Percentiles rank a stretch among this genome's conserved stretches.
Evolutionary conservation across 768 basidiomycete genomes (phyloP).

Genomic region (Artomyces pyxidatus): DNA sequence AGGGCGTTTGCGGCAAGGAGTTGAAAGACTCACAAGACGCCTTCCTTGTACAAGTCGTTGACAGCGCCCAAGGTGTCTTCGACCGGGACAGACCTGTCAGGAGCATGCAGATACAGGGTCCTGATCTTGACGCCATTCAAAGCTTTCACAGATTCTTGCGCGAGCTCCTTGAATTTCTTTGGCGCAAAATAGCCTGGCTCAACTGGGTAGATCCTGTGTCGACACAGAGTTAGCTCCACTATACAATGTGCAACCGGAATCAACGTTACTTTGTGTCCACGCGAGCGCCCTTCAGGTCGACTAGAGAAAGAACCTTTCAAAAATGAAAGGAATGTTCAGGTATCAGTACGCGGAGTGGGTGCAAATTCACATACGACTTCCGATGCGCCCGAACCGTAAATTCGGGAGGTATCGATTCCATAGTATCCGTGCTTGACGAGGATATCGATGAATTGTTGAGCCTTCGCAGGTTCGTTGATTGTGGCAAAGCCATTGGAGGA

Average conservation of each 20-base stretch:
- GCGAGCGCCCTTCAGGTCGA: conserved; percentile 25
- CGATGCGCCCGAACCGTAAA: conserved; percentile 15
- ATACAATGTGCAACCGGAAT: background rate
- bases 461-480: conserved; percentile 9
- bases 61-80: conserved; percentile 19
- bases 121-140: background rate
- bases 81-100: conserved; percentile 16
- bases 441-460: conserved; percentile 18
- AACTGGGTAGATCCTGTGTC: conserved; percentile 7
- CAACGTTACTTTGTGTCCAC: conserved; percentile 31
- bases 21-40: conserved; percentile 9
- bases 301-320: background rate
- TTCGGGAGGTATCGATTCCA: conserved; percentile 10
- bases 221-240: background rate
- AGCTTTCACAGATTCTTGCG: background rate
- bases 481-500: conserved; percentile 7
- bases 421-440: conserved; percentile 12
- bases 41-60: conserved; percentile 19
- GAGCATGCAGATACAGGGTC: conserved; percentile 22
- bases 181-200: conserved; percentile 4
- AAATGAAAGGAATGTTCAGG: background rate
- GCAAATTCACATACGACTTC: conserved; percentile 15
- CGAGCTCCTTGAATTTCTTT: conserved; percentile 1
- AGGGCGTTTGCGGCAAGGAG: background rate
- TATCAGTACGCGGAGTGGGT: too few species aligned